Evolutionary conservation across 2,329 filamentous ascomycete species (phyloP).

Genomic region (Fusarium stilboides): DNA sequence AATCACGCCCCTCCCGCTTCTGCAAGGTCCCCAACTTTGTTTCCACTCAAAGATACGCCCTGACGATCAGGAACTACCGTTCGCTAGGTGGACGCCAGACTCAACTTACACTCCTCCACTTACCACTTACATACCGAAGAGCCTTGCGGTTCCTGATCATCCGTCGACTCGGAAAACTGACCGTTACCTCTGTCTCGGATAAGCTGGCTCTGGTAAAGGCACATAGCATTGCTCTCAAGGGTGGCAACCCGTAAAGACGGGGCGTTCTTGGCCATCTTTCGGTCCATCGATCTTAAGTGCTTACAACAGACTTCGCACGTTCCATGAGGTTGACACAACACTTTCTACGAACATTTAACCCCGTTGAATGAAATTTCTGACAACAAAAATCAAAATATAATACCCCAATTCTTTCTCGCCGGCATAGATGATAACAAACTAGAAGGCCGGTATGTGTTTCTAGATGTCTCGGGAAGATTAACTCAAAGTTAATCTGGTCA

Average conservation of each 20-base stretch:
- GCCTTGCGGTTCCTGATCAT: background rate
- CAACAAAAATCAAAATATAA: background rate
- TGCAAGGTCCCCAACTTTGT: slow-evolving; percentile 21
- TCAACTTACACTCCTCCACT: background rate
- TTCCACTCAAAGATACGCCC: background rate
- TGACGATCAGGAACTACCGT: slow-evolving; percentile 14
- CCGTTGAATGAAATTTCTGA: no score
- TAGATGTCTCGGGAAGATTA: slow-evolving; percentile 18
- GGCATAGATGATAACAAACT: background rate
- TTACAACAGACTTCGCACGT: background rate
- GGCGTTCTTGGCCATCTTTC: no score
- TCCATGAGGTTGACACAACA: background rate
- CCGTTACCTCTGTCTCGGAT: no score
- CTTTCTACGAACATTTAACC: background rate
- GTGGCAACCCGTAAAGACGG: no score
- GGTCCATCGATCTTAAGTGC: no score
- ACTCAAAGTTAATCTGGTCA: slow-evolving; percentile 2
- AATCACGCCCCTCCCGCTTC: slow-evolving; percentile 24
- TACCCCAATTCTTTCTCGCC: background rate
- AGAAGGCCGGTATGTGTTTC: slow-evolving; percentile 6
- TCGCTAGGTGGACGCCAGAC: background rate
- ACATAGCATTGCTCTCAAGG: no score
- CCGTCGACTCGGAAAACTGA: background rate
- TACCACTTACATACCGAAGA: background rate
- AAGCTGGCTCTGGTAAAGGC: no score